Percentiles rank a stretch among this genome's conserved stretches.
Evolutionary conservation across 1,139 yeast genomes (phyloP).

Genomic region (Blastobotrys raffinosifermentans): DNA sequence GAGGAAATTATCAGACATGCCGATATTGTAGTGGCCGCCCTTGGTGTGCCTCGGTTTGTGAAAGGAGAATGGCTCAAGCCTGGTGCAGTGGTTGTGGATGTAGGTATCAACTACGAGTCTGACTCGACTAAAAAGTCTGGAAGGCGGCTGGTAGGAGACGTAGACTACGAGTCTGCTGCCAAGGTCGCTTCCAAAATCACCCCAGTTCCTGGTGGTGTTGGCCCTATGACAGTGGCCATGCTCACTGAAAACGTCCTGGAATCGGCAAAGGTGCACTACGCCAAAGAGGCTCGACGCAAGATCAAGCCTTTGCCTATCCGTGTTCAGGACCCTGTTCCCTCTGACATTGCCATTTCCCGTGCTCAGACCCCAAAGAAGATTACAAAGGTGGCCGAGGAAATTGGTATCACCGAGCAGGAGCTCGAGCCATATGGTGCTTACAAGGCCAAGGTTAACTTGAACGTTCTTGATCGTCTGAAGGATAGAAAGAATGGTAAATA

Average conservation of each 20-base stretch:
- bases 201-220: conserved; percentile 99
- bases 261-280: conserved; percentile 57
- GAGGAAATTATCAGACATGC: conserved; percentile 60
- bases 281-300: conserved; percentile 26
- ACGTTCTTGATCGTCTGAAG: conserved; percentile 63
- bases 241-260: conserved; percentile 76
- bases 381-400: conserved; percentile 69
- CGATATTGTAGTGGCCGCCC: conserved; percentile 87
- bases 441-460: conserved; percentile 84
- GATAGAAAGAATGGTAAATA: conserved; percentile 75
- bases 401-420: conserved; percentile 76
- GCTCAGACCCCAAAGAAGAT: conserved; percentile 84
- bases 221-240: conserved; percentile 99
- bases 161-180: conserved; percentile 66
- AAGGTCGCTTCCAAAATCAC: conserved; percentile 71
- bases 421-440: conserved; percentile 85
- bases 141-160: conserved; percentile 87
- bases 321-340: conserved; percentile 81
- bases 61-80: conserved; percentile 85
- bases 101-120: conserved; percentile 85
- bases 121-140: conserved; percentile 79
- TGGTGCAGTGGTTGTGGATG: conserved; percentile 87
- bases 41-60: conserved; percentile 78
- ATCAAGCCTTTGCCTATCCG: conserved; percentile 58
- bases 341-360: conserved; percentile 87